A percentile compares a stretch with the other conserved stretches of the same genome.
Evolutionary conservation across 169 alveolate species (phyloP).

Genomic region (Toxoplasma gondii): DNA sequence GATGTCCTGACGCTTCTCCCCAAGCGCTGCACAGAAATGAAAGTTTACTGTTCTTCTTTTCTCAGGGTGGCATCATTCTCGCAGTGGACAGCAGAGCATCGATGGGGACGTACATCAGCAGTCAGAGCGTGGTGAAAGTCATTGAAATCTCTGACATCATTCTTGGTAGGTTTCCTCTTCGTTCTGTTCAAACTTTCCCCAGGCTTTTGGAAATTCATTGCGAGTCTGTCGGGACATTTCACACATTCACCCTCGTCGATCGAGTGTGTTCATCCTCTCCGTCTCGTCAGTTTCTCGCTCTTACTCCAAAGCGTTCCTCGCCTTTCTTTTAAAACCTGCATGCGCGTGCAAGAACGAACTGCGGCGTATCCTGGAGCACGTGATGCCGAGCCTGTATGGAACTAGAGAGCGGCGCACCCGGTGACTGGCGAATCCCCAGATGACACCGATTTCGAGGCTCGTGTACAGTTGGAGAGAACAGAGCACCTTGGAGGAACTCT

Average conservation of each 20-base stretch:
- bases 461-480: too few relatives aligned
- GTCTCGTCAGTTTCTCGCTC: too few relatives aligned
- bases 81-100: slow-evolving; percentile 99
- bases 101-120: slow-evolving; percentile 97
- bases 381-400: too few relatives aligned
- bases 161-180: slow-evolving; percentile 79
- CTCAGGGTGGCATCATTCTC: slow-evolving; percentile 95
- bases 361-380: too few relatives aligned
- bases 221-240: neutral
- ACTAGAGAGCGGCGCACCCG: too few relatives aligned
- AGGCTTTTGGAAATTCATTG: slow-evolving; percentile 55
- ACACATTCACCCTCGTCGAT: neutral
- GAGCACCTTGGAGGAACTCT: too few relatives aligned
- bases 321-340: too few relatives aligned
- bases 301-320: too few relatives aligned
- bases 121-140: slow-evolving; percentile 94
- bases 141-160: slow-evolving; percentile 96
- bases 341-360: too few relatives aligned
- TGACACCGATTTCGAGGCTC: too few relatives aligned
- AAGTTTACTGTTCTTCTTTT: neutral
- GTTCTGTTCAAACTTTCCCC: neutral
- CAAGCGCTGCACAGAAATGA: neutral
- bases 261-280: neutral
- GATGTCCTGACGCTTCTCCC: neutral
- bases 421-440: too few relatives aligned